Conservation (phyloP, 2,329 filamentous ascomycete species). For the Aspergillus fumigatiaffinis region DNA sequence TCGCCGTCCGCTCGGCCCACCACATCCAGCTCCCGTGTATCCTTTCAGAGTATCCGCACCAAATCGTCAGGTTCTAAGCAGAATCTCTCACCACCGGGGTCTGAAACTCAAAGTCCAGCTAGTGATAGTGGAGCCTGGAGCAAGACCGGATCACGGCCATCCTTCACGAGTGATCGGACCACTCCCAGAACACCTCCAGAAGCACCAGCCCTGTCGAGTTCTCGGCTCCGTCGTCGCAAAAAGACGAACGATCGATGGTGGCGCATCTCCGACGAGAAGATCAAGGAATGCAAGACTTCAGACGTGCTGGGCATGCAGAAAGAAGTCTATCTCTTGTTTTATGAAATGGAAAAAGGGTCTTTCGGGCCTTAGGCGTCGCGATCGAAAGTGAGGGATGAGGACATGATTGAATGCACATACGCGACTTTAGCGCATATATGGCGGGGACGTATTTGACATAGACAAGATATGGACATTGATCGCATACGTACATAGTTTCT, state of each 20-base stretch:
- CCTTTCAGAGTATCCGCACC: constrained; percentile 29
- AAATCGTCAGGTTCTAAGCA: constrained; percentile 25
- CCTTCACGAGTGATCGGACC: constrained; percentile 20
- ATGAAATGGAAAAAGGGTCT: constrained; percentile 67
- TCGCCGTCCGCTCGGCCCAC: constrained; percentile 20
- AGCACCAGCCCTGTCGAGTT: constrained; percentile 16
- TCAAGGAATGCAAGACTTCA: constrained; percentile 87
- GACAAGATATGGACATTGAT: not conserved
- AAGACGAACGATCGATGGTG: constrained; percentile 79
- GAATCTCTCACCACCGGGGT: constrained; percentile 16
- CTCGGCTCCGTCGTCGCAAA: constrained; percentile 54
- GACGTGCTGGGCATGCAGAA: constrained; percentile 92
- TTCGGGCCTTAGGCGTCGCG: constrained; percentile 1
- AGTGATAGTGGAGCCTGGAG: constrained; percentile 23
- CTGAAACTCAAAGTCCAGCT: constrained; percentile 23
- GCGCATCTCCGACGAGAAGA: constrained; percentile 95
- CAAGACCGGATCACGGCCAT: constrained; percentile 21
- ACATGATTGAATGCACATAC: not conserved
- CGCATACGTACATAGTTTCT: not conserved
- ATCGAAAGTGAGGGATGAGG: not conserved
- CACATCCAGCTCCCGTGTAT: constrained; percentile 31
- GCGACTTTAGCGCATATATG: not conserved
- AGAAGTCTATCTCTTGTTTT: constrained; percentile 95
- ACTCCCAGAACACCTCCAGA: constrained; percentile 24
- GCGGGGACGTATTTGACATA: not conserved